Evolutionary conservation across 2,329 filamentous ascomycete species (phyloP), one percentile per base, ranked within the genome.

Genomic region (Emmonsia crescens): DNA sequence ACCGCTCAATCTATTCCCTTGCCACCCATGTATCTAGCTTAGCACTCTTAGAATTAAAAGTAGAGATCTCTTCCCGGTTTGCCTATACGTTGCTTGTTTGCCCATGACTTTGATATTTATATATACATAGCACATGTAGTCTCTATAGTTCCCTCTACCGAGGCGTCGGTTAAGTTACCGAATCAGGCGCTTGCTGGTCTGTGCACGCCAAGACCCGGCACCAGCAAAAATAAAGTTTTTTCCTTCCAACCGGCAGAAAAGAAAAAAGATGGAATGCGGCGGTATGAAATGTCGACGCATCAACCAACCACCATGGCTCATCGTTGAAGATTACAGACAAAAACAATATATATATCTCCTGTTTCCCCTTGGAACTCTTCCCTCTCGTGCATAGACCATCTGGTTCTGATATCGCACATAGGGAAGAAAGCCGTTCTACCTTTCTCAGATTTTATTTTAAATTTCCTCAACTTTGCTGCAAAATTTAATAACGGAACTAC

Each of bases 21-120:
- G 24, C 60, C 58, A 61, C 62, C 60, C 58, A 63, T 64, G 54
- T 64, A 65, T 59, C 36, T 60, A 60, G 36, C 59, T 52, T 60
- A 60, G 48, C 49, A 29, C 33, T 5, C 59, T n/a, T 60, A 60
- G 59, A 62, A 59, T 59, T 61, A 33, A 61, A 61, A 62, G 55
- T 64, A 60, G 59, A 55, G 56, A 29, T 59, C 56, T 51, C 48
- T 33, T 63, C 60, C 59, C 31, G 54, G n/a, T 27, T 40, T 40
- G 36, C 40, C 9, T 19, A 27, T 27, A 27, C n/a, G 46, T 49
- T 3, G 31, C 5, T 42, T 38, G n/a, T n/a, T n/a, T n/a, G n/a
- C n/a, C n/a, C n/a, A n/a, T 14, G 8, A 24, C 1, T 40, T 36
- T 59, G 27, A n/a, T n/a, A n/a, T n/a, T n/a, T n/a, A n/a, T n/a